phyloP scores from a whole-genome alignment of 1,284 basidiomycete species.

The Boletus mariae region DNA sequence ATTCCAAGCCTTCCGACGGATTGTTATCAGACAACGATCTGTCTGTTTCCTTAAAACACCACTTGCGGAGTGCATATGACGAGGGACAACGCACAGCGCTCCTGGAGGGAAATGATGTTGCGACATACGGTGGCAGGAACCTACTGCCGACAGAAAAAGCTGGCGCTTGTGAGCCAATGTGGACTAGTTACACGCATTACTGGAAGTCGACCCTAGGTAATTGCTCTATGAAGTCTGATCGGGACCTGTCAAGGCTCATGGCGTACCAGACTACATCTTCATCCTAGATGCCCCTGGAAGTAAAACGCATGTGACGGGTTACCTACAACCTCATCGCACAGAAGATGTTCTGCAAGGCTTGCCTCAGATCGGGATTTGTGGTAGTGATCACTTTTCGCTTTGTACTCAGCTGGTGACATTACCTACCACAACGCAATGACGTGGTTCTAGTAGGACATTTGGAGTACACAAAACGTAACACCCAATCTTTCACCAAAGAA shows the following conservation, averaged over 20 bases:
- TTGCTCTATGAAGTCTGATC: slow-evolving; percentile 8
- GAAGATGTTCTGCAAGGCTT: slow-evolving; percentile 70
- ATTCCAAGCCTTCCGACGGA: slow-evolving; percentile 61
- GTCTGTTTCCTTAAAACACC: slow-evolving; percentile 43
- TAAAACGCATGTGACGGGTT: slow-evolving; percentile 48
- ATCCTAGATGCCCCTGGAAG: slow-evolving; percentile 46
- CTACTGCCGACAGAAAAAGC: slow-evolving; percentile 38
- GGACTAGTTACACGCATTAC: slow-evolving; percentile 76
- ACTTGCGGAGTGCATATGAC: slow-evolving; percentile 59
- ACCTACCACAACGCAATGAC: slow-evolving; percentile 13
- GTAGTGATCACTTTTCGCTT: slow-evolving; percentile 86
- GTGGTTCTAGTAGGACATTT: slow-evolving; percentile 8
- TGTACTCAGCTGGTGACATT: slow-evolving; percentile 46
- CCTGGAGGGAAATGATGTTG: slow-evolving; percentile 21
- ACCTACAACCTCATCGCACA: slow-evolving; percentile 65
- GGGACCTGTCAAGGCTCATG: slow-evolving; percentile 6
- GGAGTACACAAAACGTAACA: slow-evolving; percentile 1
- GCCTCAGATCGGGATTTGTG: slow-evolving; percentile 76
- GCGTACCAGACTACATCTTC: slow-evolving; percentile 79
- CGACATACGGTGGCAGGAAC: slow-evolving; percentile 50
- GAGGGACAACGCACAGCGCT: slow-evolving; percentile 41
- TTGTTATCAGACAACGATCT: slow-evolving; percentile 68
- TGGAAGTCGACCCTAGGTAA: slow-evolving; percentile 80
- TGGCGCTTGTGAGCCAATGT: slow-evolving; percentile 71
- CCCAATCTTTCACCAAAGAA: background rate